phyloP scores from a whole-genome alignment of 371 early-diverging fungal genomes.

The Mortierella sp. region DNA sequence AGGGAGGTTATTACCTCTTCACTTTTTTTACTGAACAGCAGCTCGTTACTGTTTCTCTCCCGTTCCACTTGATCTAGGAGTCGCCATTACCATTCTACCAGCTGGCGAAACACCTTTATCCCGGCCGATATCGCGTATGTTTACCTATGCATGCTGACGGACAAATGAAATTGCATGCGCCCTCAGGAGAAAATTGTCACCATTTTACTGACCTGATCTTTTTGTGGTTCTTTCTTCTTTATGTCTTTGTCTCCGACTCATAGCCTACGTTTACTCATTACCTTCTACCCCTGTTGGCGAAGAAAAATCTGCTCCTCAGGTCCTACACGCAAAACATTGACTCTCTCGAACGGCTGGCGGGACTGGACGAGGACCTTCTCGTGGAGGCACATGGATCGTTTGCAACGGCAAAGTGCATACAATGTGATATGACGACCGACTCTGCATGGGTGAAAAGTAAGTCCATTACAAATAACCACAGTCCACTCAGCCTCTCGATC shows the following conservation, averaged over 20 bases:
- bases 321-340: slow-evolving; percentile 98
- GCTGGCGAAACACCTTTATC: slow-evolving; percentile 93
- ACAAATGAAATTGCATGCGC: background rate
- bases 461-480: background rate
- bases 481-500: background rate
- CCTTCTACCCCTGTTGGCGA: slow-evolving; percentile 84
- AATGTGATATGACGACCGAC: slow-evolving; percentile 59
- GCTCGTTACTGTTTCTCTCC: background rate
- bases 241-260: background rate
- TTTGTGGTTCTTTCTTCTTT: background rate
- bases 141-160: background rate
- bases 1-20: background rate
- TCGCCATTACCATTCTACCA: slow-evolving; percentile 91
- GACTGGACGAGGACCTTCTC: slow-evolving; percentile 76
- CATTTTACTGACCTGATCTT: slow-evolving; percentile 1
- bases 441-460: slow-evolving; percentile 49
- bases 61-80: slow-evolving; percentile 57
- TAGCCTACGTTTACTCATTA: slow-evolving; percentile 91
- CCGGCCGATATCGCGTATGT: slow-evolving; percentile 73
- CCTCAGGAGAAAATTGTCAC: background rate
- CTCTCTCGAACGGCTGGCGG: slow-evolving; percentile 90
- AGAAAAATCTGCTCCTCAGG: slow-evolving; percentile 82
- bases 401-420: slow-evolving; percentile 83
- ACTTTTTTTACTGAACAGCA: background rate
- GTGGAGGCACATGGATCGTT: slow-evolving; percentile 98